Percentiles rank a stretch among this genome's conserved stretches.
phyloP scores from a whole-genome alignment of 768 basidiomycete genomes.

The Sutorius australiensis region DNA sequence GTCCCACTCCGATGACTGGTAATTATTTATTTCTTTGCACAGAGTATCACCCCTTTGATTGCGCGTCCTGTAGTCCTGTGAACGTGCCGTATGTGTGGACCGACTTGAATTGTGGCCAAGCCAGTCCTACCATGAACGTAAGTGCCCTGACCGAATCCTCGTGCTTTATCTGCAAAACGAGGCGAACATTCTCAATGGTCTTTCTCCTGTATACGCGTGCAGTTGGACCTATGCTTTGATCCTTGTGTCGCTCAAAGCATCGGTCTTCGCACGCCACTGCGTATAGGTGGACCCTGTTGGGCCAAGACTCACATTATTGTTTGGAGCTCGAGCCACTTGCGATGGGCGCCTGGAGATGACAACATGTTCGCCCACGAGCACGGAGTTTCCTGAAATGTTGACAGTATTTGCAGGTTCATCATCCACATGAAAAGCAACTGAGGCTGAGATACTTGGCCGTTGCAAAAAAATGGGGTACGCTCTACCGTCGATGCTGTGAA shows the following conservation, averaged over 20 bases:
- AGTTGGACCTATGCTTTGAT: neutral
- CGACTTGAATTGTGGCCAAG: slow-evolving; percentile 26
- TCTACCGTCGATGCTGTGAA: neutral
- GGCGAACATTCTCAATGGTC: slow-evolving; percentile 26
- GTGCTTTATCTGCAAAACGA: slow-evolving; percentile 34
- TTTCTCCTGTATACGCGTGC: neutral
- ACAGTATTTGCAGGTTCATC: neutral
- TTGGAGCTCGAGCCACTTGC: neutral
- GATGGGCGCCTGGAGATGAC: neutral
- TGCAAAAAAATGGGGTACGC: neutral
- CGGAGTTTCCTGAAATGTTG: neutral
- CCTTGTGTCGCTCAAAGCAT: neutral
- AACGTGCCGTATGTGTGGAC: slow-evolving; percentile 35
- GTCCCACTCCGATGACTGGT: slow-evolving; percentile 20
- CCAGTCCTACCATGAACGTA: neutral
- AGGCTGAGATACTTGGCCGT: neutral
- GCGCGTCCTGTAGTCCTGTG: neutral
- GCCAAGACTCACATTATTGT: neutral
- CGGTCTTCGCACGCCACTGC: neutral
- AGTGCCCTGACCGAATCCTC: slow-evolving; percentile 29
- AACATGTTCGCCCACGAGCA: neutral
- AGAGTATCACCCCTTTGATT: neutral
- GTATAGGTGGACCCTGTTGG: neutral
- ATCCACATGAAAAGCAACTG: neutral
- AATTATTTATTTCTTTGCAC: neutral